Base-by-base conservation (phyloP, 2,329 filamentous ascomycete genomes). In the Neopestalotiopsis sp. region DNA sequence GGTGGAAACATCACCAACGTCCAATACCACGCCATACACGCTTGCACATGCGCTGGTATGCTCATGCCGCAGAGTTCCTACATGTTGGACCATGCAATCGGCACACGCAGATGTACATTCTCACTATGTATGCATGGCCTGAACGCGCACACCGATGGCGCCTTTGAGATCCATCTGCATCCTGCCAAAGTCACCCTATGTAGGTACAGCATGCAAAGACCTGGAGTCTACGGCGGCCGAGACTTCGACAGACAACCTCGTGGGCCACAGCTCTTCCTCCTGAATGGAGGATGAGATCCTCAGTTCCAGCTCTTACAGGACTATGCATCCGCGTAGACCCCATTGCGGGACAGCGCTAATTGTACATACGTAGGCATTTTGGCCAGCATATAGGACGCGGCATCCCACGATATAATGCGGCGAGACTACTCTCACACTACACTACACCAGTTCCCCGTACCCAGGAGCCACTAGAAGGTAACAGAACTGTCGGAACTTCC, bases 311-410 rank as follows among this genome's bases (percentile, higher is more conserved):
- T 20, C 59, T 17, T 32, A 20, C 34, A 13, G 32, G 17, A 17
- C 59, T 59, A 62, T 32, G 30, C 28, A 34, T 17, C 28, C 13
- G 32, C 30, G 20, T 10, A 40, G 40, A 24, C 59, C 20, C 59
- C 59, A 62, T 62, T 20, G 34, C 17, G n/a, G 59, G 30, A 62
- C 59, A 62, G 59, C 59, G 34, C 59, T 62, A 62, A 34, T 20
- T 30, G 59, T 42, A 62, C 59, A 62, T 62, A 62, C 30, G 57
- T 59, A 32, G 45, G 45, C 57, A 28, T 59, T 13, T 32, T 24
- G 30, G 24, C 24, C 57, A 59, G 24, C 28, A 6, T 9, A 59
- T 53, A n/a, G 45, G 17, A 53, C 45, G 45, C 45, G 14, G 57
- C 24, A 59, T 59, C 57, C 20, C 57, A 30, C 57, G 57, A 59